A percentile compares a stretch with the other conserved stretches of the same genome.
Evolutionary conservation across 768 basidiomycete genomes (phyloP).

Genomic region (Epithele typhae): DNA sequence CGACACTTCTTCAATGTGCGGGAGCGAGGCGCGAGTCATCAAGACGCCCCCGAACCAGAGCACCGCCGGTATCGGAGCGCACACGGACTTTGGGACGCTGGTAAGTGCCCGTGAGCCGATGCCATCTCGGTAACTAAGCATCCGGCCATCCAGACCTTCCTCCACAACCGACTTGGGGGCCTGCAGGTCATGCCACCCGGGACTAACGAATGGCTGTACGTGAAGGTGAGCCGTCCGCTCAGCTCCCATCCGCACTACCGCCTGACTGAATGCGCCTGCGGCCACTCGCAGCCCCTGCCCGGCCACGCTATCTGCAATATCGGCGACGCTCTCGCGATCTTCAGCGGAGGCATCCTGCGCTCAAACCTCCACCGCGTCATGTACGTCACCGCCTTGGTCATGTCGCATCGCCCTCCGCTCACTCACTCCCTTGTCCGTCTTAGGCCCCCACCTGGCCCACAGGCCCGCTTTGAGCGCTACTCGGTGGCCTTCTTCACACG

Average conservation of each 20-base stretch:
- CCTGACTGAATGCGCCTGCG: neutral
- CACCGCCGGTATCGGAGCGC: conserved; percentile 47
- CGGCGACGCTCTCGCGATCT: conserved; percentile 41
- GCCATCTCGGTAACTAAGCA: neutral
- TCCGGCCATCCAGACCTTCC: conserved; percentile 27
- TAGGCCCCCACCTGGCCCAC: conserved; percentile 37
- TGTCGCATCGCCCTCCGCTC: neutral
- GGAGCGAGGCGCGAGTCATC: conserved; percentile 54
- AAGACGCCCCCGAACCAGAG: conserved; percentile 36
- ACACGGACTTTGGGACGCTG: conserved; percentile 74
- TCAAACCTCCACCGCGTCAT: conserved; percentile 41
- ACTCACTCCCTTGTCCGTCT: neutral
- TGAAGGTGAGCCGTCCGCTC: conserved; percentile 29
- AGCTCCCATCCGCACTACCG: neutral
- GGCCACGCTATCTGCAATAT: conserved; percentile 44
- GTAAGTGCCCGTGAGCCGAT: conserved; percentile 29
- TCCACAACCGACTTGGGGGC: conserved; percentile 41
- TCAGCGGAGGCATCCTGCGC: conserved; percentile 42
- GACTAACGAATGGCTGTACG: conserved; percentile 34
- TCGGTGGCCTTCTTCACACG: conserved; percentile 35
- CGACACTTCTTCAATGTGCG: conserved; percentile 41
- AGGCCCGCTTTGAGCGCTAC: conserved; percentile 27
- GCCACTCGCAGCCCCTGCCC: conserved; percentile 33
- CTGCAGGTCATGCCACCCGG: conserved; percentile 41
- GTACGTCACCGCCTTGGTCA: conserved; percentile 24